Evolutionary conservation across 768 basidiomycete species (phyloP).

Genomic region (Boletellus emodensis): DNA sequence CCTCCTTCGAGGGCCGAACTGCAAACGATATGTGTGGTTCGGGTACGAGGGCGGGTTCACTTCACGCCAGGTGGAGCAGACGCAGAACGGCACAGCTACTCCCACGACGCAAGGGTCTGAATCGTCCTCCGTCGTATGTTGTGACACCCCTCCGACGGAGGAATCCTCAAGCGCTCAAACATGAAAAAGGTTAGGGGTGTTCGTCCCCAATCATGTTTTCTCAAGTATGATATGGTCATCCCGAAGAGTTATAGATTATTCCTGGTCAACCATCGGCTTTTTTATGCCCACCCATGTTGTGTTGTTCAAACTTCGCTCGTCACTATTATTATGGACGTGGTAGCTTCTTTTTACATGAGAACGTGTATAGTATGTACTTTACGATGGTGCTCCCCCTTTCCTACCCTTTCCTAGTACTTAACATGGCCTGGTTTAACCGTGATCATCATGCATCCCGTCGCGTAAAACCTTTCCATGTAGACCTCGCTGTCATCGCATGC

Average conservation of each 20-base stretch:
- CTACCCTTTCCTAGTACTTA: too few relatives aligned
- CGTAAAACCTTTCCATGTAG: background rate
- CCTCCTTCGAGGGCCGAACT: constrained; percentile 36
- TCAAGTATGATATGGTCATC: too few relatives aligned
- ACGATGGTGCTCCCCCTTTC: too few relatives aligned
- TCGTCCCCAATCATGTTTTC: too few relatives aligned
- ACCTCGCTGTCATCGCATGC: background rate
- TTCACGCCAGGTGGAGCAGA: background rate
- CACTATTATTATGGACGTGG: too few relatives aligned
- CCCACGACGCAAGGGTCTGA: constrained; percentile 1
- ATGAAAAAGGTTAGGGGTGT: background rate
- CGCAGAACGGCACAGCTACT: background rate
- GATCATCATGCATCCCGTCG: background rate
- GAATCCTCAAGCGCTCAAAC: background rate
- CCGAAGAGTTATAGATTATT: too few relatives aligned
- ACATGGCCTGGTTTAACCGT: background rate
- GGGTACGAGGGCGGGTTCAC: constrained; percentile 56
- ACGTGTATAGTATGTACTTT: too few relatives aligned
- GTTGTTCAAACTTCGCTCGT: too few relatives aligned
- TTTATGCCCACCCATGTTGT: too few relatives aligned
- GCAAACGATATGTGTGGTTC: constrained; percentile 44
- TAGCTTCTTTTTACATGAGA: too few relatives aligned
- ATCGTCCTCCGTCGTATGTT: background rate
- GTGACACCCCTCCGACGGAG: background rate
- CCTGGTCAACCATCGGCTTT: too few relatives aligned